These are phyloP conservation scores for Aspergillus diversus DNA, from an alignment of 495 filamentous ascomycete genomes.

Conservation along the genomic window DNA sequence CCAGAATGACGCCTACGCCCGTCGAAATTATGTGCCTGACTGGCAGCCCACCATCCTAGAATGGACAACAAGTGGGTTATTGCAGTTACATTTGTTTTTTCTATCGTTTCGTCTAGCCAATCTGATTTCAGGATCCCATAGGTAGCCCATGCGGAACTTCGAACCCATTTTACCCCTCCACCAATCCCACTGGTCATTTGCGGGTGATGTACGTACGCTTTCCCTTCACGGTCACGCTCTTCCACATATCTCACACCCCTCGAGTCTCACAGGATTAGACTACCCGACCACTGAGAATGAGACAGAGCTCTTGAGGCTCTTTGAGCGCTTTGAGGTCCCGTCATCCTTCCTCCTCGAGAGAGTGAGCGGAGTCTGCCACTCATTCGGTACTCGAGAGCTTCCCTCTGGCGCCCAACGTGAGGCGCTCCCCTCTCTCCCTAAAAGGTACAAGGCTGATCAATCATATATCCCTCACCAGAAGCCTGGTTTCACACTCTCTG, in stretches of 20 bases:
- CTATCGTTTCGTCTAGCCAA: background rate
- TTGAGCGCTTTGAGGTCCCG: background rate
- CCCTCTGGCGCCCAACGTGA: background rate
- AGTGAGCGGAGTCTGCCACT: background rate
- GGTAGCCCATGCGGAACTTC: background rate
- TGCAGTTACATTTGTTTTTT: background rate
- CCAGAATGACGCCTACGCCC: background rate
- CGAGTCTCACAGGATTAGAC: background rate
- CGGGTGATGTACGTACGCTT: background rate
- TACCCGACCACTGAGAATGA: background rate
- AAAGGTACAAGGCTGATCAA: too few relatives aligned
- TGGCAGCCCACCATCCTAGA: background rate
- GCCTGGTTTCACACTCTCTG: background rate
- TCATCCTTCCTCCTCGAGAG: background rate
- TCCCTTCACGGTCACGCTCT: background rate
- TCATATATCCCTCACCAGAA: background rate
- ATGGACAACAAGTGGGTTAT: background rate
- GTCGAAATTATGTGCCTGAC: background rate
- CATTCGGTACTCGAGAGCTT: background rate
- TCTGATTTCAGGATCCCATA: background rate
- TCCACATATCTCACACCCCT: background rate
- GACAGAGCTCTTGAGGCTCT: background rate
- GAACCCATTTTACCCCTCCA: background rate
- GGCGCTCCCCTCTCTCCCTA: background rate
- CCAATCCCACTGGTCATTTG: background rate